Base-by-base conservation (phyloP, 176 grass and related monocot species). In the Ensete ventricosum region DNA sequence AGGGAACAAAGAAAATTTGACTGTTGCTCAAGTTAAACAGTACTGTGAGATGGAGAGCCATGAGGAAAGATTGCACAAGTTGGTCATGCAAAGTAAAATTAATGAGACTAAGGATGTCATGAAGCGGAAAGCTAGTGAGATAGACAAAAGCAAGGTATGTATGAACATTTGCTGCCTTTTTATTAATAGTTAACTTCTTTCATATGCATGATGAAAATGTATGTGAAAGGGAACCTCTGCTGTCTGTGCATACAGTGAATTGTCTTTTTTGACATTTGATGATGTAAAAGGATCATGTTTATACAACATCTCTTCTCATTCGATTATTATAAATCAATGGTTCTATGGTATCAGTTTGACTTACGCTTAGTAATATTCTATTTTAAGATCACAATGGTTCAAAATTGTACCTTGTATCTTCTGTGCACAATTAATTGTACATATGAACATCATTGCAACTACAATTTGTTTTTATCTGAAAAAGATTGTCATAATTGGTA, bases 1-100 rank as follows among this genome's bases (percentile, higher is more conserved):
- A 50, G 92, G 92, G 26, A 87, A 91, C 64, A 89, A 96, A 63
- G 92, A 96, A 83, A 96, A 89, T 79, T 79, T 96, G 60, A 96
- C 92, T 17, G 76, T 89, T 60, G 77, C 87, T 49, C 92, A 96
- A 85, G 92, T 96, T 34, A 96, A 91, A 81, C 92, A 96, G 74
- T 96, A 91, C 64, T 96, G 92, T 78, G 84, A 96, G 75, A 96
- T 96, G 92, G 86, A 91, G 84, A 96, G 88, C 71, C 86, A 85
- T 59, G 86, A 96, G 76, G 86, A 96, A 74, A 89, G 85, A 82
- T 76, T 87, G 1, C 92, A 96, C 67, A 91, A 96, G 69, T 50
- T 89, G 80, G 83, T 89, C 79, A 87, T 87, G 88, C 92, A 91
- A 78, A 83, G 67, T 62, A 96, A 96, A 81, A 91, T 96, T 64